These are phyloP conservation scores for Podila minutissima DNA, from an alignment of 192 early-diverging fungal genomes.

Conservation along the genomic window DNA sequence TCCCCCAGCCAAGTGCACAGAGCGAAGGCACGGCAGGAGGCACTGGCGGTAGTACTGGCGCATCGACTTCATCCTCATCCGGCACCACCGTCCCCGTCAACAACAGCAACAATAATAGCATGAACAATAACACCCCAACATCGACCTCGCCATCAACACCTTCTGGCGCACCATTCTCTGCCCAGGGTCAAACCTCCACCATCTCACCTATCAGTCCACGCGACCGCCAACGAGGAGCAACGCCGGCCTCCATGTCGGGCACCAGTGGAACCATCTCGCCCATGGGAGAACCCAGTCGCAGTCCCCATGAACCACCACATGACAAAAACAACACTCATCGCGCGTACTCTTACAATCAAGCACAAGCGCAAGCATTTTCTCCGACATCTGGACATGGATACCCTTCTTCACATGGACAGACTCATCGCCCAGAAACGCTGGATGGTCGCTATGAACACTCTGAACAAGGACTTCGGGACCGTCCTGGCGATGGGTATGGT, in stretches of 20 bases:
- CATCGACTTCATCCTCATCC: too few species aligned
- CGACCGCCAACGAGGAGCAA: neutral
- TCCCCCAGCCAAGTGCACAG: conserved; percentile 29
- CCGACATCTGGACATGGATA: too few species aligned
- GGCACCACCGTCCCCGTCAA: too few species aligned
- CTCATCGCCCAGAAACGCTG: too few species aligned
- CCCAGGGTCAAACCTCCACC: neutral
- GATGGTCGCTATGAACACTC: too few species aligned
- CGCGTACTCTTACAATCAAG: neutral
- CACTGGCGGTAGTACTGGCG: too few species aligned
- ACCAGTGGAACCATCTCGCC: neutral
- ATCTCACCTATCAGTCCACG: neutral
- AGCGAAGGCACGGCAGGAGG: neutral
- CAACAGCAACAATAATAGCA: too few species aligned
- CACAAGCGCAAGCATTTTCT: neutral
- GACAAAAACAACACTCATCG: too few species aligned
- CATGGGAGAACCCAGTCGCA: neutral
- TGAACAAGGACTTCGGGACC: too few species aligned
- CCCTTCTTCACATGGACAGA: too few species aligned
- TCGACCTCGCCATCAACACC: neutral
- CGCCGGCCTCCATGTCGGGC: neutral
- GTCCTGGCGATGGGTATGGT: too few species aligned
- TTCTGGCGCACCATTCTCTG: neutral
- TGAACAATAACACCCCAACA: too few species aligned
- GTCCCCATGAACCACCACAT: neutral